Conservation (phyloP, 169 alveolate species). For the Plasmodium chabaudi region DNA sequence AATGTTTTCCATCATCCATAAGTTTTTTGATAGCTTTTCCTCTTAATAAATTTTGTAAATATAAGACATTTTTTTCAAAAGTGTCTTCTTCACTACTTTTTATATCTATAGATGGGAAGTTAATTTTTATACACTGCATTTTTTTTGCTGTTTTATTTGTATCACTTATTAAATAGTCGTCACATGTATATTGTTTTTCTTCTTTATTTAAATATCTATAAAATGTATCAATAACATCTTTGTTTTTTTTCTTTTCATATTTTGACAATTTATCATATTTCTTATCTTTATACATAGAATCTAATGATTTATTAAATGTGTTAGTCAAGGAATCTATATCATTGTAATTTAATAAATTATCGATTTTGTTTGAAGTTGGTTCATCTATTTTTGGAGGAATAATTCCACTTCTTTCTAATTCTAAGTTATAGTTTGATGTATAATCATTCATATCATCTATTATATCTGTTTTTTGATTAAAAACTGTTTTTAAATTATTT, state of each 20-base stretch:
- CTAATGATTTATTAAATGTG: constrained; percentile 19
- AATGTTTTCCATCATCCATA: constrained; percentile 71
- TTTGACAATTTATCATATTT: constrained; percentile 20
- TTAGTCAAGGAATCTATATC: constrained; percentile 17
- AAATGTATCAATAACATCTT: constrained; percentile 57
- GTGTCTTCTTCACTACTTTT: constrained; percentile 39
- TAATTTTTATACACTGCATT: constrained; percentile 53
- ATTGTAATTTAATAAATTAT: constrained; percentile 30
- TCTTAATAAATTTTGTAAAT: constrained; percentile 65
- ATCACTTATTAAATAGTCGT: constrained; percentile 49
- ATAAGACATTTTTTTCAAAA: constrained; percentile 66
- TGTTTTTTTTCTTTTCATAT: constrained; percentile 72
- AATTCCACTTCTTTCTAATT: constrained; percentile 59
- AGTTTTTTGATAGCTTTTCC: constrained; percentile 71
- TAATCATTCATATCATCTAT: constrained; percentile 67
- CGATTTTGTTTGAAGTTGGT: constrained; percentile 48
- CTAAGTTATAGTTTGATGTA: constrained; percentile 49
- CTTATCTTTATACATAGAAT: constrained; percentile 11
- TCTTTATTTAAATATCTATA: constrained; percentile 72
- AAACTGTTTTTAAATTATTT: constrained; percentile 56
- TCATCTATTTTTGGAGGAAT: constrained; percentile 52
- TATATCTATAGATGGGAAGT: constrained; percentile 15
- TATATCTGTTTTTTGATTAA: constrained; percentile 61
- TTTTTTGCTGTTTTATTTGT: constrained; percentile 25
- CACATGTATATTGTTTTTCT: constrained; percentile 26